Percentiles rank a stretch among this genome's conserved stretches.
Evolutionary conservation across 371 early-diverging fungal species (phyloP).

Genomic region (Actinomucor elegans): DNA sequence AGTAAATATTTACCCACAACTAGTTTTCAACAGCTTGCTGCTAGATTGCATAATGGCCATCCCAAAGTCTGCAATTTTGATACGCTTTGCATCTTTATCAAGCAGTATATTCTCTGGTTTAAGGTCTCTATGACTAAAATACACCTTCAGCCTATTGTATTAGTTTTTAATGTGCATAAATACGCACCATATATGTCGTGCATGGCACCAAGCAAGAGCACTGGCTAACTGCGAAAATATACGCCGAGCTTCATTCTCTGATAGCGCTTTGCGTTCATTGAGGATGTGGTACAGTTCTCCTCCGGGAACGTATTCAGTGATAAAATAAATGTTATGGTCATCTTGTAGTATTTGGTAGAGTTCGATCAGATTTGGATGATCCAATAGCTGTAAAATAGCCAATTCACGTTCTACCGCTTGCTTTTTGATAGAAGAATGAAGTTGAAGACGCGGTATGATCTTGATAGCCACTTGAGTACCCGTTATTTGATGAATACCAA

Average conservation of each 20-base stretch:
- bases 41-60: constrained; percentile 76
- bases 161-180: too few relatives aligned
- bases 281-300: constrained; percentile 39
- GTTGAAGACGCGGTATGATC: constrained; percentile 34
- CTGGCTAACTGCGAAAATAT: constrained; percentile 93
- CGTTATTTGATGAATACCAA: constrained; percentile 37
- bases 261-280: constrained; percentile 26
- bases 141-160: too few relatives aligned
- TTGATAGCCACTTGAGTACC: constrained; percentile 45
- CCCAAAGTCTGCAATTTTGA: constrained; percentile 86
- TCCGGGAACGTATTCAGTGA: constrained; percentile 42
- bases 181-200: constrained; percentile 44
- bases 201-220: constrained; percentile 93
- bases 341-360: constrained; percentile 70
- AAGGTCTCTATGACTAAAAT: constrained; percentile 89
- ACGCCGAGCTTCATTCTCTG: constrained; percentile 78
- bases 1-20: constrained; percentile 68
- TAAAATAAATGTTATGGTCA: constrained; percentile 29
- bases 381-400: constrained; percentile 67
- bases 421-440: constrained; percentile 41
- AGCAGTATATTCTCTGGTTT: constrained; percentile 95
- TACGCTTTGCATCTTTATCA: constrained; percentile 65
- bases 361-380: constrained; percentile 66
- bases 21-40: constrained; percentile 67
- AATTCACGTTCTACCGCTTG: constrained; percentile 68